Evolutionary conservation across 2,329 filamentous ascomycete species (phyloP), one percentile per base, ranked within the genome.

Genomic region (Verticillium tricorpus): DNA sequence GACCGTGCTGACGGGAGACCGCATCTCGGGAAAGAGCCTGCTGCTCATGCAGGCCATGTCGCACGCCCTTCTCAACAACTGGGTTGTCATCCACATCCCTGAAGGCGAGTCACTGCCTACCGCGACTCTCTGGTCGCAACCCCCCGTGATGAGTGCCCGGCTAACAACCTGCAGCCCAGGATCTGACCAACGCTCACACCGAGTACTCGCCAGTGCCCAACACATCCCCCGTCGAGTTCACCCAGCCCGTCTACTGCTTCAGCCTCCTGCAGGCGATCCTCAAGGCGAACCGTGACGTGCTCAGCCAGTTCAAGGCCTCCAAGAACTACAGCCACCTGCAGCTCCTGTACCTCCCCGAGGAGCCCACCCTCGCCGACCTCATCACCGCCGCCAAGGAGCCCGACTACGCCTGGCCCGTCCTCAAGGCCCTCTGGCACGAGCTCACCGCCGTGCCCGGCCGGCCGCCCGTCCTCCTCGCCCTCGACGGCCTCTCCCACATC

Each of bases 61-160:
- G 19, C 89, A 93, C 76, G 94, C 87, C 1, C 88, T 94, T 67
- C 74, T 93, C 70, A 92, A 92, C 73, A 84, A 90, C 32, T 98
- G 93, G 92, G 82, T 97, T 55, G 93, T 98, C 56, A 83, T 99
- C 62, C 89, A 91, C 71, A 83, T 98, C 59, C 93, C 95, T 40
- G 93, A 99, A 78, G 90, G 93, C 96, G 81, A 69, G 82, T 70
- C 37, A 11, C 54, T 9, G n/a, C n/a, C n/a, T n/a, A n/a, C n/a
- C n/a, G n/a, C n/a, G 57, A 25, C 25, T 4, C 25, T 12, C n/a
- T 52, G 69, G 82, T 70, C 40, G 12, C 45, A 3, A 5, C 11
- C 57, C 11, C 15, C 45, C 12, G 7, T 22, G 45, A 54, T n/a
- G 5, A 19, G 19, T 35, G 34, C 34, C 34, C 35, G 5, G 56